phyloP scores from a whole-genome alignment of 805 yeast species.

The Maudiozyma bulderi region DNA sequence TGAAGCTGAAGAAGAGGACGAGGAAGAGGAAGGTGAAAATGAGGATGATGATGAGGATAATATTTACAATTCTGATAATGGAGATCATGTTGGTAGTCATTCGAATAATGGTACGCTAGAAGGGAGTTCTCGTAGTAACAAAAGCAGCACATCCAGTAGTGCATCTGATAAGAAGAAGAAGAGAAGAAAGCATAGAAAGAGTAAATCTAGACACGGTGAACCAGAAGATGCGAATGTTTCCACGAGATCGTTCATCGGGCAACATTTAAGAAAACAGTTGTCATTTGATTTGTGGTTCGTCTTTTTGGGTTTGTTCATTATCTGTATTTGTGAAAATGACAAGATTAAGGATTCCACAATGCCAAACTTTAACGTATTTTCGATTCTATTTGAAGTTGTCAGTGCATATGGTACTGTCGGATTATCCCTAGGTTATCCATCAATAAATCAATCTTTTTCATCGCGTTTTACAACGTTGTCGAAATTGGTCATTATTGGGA shows the following conservation, averaged over 20 bases:
- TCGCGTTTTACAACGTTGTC: slow-evolving; percentile 64
- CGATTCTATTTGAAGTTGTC: slow-evolving; percentile 74
- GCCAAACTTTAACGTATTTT: slow-evolving; percentile 55
- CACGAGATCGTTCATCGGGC: slow-evolving; percentile 56
- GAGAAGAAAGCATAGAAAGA: not conserved
- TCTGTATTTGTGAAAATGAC: slow-evolving; percentile 77
- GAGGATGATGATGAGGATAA: slow-evolving; percentile 15
- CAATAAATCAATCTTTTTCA: slow-evolving; percentile 55
- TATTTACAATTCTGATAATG: slow-evolving; percentile 6
- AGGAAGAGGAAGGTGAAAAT: slow-evolving; percentile 5
- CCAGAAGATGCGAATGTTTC: not conserved
- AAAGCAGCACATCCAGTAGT: slow-evolving; percentile 3
- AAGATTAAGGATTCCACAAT: slow-evolving; percentile 38
- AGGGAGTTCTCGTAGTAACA: not conserved
- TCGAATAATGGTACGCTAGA: slow-evolving; percentile 1
- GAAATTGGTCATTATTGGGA: slow-evolving; percentile 74
- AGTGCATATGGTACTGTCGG: slow-evolving; percentile 98
- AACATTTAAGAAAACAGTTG: slow-evolving; percentile 83
- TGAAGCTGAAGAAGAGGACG: slow-evolving; percentile 20
- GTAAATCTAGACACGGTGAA: slow-evolving; percentile 5
- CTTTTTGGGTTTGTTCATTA: slow-evolving; percentile 72
- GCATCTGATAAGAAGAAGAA: slow-evolving; percentile 16
- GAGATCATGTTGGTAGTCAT: slow-evolving; percentile 3
- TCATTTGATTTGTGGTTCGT: slow-evolving; percentile 94
- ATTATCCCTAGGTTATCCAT: slow-evolving; percentile 74